These are phyloP conservation scores for Euclidium syriacum DNA, from an alignment of 345 rosid species.

Conservation along the genomic window DNA sequence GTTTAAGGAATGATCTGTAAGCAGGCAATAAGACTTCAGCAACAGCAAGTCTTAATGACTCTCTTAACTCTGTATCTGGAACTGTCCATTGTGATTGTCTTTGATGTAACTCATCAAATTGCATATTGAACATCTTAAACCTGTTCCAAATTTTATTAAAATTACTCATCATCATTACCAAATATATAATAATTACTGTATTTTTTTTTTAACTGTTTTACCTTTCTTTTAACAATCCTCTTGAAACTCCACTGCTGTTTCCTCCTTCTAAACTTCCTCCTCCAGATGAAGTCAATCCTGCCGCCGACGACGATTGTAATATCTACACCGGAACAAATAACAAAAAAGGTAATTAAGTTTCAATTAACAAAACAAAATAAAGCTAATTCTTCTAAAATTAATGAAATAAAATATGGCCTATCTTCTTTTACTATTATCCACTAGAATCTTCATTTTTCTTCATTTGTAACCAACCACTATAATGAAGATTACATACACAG, in stretches of 20 bases:
- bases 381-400: too few relatives aligned
- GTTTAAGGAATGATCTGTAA: slow-evolving; percentile 83
- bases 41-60: slow-evolving; percentile 94
- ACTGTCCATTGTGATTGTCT: slow-evolving; percentile 98
- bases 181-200: neutral
- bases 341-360: too few relatives aligned
- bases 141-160: slow-evolving; percentile 37
- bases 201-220: neutral
- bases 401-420: too few relatives aligned
- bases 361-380: too few relatives aligned
- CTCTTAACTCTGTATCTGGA: slow-evolving; percentile 92
- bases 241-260: slow-evolving; percentile 89
- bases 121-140: slow-evolving; percentile 80
- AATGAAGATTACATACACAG: neutral
- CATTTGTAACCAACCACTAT: neutral
- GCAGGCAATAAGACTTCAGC: slow-evolving; percentile 98
- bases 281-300: slow-evolving; percentile 94
- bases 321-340: too few relatives aligned
- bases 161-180: neutral
- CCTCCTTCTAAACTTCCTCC: slow-evolving; percentile 71
- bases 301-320: slow-evolving; percentile 73
- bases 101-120: slow-evolving; percentile 97
- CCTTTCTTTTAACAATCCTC: slow-evolving; percentile 90
- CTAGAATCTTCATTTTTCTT: neutral
- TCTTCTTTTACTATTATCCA: neutral